phyloP scores from a whole-genome alignment of 2,329 filamentous ascomycete genomes.

The Alternaria arbusti region DNA sequence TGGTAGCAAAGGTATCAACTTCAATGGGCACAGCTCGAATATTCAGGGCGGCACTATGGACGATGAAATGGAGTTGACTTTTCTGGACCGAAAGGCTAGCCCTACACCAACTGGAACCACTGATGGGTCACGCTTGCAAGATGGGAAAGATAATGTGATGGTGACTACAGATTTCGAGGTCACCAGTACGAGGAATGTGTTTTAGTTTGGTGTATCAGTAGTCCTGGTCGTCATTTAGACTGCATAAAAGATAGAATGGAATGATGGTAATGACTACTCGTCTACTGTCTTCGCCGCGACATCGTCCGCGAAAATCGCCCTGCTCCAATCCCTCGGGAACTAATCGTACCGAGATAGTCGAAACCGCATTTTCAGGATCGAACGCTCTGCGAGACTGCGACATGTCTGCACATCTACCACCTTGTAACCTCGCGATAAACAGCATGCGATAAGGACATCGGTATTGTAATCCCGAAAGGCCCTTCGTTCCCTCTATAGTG shows the following conservation, averaged over 20 bases:
- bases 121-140: constrained; percentile 6
- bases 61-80: constrained; percentile 26
- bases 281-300: not conserved
- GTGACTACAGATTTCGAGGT: constrained; percentile 15
- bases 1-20: not conserved
- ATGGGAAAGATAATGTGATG: constrained; percentile 21
- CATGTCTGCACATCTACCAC: not conserved
- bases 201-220: not conserved
- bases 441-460: not conserved
- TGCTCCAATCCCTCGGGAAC: not conserved
- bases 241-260: not conserved
- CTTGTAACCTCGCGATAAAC: not conserved
- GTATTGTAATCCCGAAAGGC: too few species aligned
- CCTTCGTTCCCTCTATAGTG: not conserved
- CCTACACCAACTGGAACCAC: constrained; percentile 10
- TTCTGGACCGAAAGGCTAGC: constrained; percentile 19
- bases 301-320: too few species aligned
- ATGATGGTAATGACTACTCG: not conserved
- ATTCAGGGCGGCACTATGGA: constrained; percentile 15
- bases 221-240: not conserved
- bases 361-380: not conserved
- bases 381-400: not conserved
- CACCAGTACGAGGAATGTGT: constrained; percentile 16
- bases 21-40: constrained; percentile 6
- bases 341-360: not conserved